These are phyloP conservation scores for Leptomonas pyrrhocoris DNA, from an alignment of 208 protist species.

Conservation along the genomic window DNA sequence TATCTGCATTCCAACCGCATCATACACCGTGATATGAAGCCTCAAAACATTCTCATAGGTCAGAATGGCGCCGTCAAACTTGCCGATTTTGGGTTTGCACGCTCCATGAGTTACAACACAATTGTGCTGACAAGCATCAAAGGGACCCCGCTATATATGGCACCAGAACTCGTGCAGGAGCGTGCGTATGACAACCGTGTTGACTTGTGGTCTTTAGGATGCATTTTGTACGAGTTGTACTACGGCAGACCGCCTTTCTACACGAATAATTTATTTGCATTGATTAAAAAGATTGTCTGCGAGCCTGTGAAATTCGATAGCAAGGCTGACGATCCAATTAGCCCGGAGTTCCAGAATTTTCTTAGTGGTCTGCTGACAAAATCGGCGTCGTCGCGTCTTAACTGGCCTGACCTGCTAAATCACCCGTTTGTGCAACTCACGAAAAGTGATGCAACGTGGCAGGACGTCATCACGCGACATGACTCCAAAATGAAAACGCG, in stretches of 20 bases:
- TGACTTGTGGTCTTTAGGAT: conserved; percentile 98
- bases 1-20: conserved; percentile 97
- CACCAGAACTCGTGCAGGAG: conserved; percentile 94
- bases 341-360: conserved; percentile 88
- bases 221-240: conserved; percentile 98
- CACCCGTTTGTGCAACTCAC: conserved; percentile 90
- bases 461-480: conserved; percentile 65
- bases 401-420: conserved; percentile 91
- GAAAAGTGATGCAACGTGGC: conserved; percentile 69
- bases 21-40: conserved; percentile 97
- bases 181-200: conserved; percentile 94
- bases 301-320: conserved; percentile 84
- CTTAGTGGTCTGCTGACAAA: conserved; percentile 95
- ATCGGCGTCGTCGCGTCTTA: conserved; percentile 86
- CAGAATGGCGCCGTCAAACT: conserved; percentile 96
- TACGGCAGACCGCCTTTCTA: conserved; percentile 97
- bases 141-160: conserved; percentile 97
- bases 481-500: conserved; percentile 80
- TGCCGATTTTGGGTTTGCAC: conserved; percentile 98
- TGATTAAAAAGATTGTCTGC: conserved; percentile 96
- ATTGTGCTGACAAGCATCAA: conserved; percentile 97
- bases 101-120: conserved; percentile 95
- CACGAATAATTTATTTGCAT: conserved; percentile 95
- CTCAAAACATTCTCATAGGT: conserved; percentile 97
- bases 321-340: conserved; percentile 82